phyloP scores from a whole-genome alignment of 805 yeast species.

The Wickerhamiella nectarea region DNA sequence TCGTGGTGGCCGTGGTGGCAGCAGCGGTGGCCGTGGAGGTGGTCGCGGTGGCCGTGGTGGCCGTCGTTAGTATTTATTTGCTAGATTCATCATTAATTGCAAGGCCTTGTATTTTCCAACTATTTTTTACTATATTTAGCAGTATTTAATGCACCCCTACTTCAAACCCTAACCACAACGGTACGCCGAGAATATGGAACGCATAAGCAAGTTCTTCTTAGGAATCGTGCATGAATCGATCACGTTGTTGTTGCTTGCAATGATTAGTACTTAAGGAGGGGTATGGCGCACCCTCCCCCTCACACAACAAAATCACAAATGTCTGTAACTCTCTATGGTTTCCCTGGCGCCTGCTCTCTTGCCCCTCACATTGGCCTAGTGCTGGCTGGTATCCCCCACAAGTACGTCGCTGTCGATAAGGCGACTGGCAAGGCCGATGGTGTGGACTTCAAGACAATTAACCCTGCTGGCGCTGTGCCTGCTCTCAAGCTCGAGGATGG shows the following conservation, averaged over 20 bases:
- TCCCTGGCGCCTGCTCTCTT: slow-evolving; percentile 12
- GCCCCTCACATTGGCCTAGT: slow-evolving; percentile 10
- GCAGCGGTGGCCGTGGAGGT: slow-evolving; percentile 1
- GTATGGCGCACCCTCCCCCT: too few species aligned
- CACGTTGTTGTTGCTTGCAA: too few species aligned
- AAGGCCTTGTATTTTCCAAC: too few species aligned
- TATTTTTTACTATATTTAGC: too few species aligned
- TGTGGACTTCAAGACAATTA: slow-evolving; percentile 10
- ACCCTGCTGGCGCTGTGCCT: slow-evolving; percentile 14
- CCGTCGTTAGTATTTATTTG: not conserved
- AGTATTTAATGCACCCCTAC: too few species aligned
- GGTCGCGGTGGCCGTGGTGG: not conserved
- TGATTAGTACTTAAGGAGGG: too few species aligned
- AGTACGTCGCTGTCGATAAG: slow-evolving; percentile 5
- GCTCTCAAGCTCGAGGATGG: slow-evolving; percentile 12
- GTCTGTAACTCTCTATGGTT: slow-evolving; percentile 8
- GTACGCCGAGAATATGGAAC: too few species aligned
- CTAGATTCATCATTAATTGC: too few species aligned
- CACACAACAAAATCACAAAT: too few species aligned
- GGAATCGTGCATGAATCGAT: too few species aligned
- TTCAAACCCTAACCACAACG: too few species aligned
- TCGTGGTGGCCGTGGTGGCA: slow-evolving; percentile 5
- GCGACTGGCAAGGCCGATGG: slow-evolving; percentile 2
- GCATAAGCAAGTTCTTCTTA: too few species aligned
- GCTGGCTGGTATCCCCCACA: slow-evolving; percentile 6